Base-by-base conservation (phyloP, 768 basidiomycete species). In the Russula ochroleuca region DNA sequence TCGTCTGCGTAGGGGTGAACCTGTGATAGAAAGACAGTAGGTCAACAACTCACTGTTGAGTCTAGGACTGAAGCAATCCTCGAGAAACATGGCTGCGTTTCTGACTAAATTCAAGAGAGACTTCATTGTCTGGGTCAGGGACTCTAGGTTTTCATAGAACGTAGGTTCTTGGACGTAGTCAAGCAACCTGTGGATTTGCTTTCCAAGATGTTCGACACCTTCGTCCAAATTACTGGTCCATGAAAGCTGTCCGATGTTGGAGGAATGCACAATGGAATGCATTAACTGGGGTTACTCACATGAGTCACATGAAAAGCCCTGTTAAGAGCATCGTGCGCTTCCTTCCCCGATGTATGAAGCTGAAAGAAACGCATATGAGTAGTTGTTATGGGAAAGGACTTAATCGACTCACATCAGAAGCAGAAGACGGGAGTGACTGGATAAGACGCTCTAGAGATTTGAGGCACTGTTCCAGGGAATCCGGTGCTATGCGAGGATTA, bases 1-100 rank as follows among this genome's bases (percentile, higher is more conserved):
- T 47, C 45, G 11, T 47, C 11, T 10, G 21, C 45, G 11, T 47
- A 11, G 45, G 17, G 45, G 21, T 47, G 11, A 47, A 47, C 10
- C 21, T 10, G 11, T 9, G 45, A 21, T 21, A 11, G 21, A 11
- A 47, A 47, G 45, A 21, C 45, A 47, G n/a, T 23, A 21, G 5
- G 4, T 13, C 10, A 3, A 10, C 14, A 2, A 14, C 35, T 38
- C 47, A 62, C 64, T 52, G 51, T 43, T 45, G 8, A 50, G 45
- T 19, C 43, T 48, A 14, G 7, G 59, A 33, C 51, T 57, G 23
- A 54, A 62, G 50, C 48, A 62, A 37, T 65, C 64, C 43, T 62
- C 64, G 10, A 61, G 54, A 41, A 61, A 65, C 48, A 62, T 13
- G 19, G 64, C 59, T 38, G 64, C 64, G 51, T 56, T 56, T 19